Percentiles rank a stretch among this genome's conserved stretches.
phyloP scores from a whole-genome alignment of 768 basidiomycete species.

The Leccinum olivaceopallidum region DNA sequence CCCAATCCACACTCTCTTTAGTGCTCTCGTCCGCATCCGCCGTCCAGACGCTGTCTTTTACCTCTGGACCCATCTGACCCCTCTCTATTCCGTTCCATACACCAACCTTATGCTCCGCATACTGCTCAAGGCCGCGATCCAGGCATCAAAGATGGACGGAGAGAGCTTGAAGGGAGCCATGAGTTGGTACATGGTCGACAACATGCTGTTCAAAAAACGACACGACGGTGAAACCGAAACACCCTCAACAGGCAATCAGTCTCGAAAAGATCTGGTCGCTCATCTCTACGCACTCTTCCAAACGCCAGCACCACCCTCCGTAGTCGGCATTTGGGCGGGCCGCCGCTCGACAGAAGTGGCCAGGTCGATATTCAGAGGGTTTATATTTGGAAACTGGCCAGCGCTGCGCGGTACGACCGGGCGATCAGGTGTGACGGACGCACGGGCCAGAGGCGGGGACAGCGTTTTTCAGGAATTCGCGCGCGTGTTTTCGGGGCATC shows the following conservation, averaged over 20 bases:
- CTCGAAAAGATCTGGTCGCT: constrained; percentile 12
- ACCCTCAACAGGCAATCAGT: neutral
- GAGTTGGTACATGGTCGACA: constrained; percentile 28
- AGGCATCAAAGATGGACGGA: constrained; percentile 51
- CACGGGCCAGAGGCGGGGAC: constrained; percentile 15
- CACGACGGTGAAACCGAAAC: constrained; percentile 3
- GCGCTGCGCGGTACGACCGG: constrained; percentile 32
- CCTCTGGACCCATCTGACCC: constrained; percentile 66
- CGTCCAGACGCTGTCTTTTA: constrained; percentile 65
- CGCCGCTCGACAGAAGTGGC: constrained; percentile 49
- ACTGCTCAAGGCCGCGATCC: constrained; percentile 60
- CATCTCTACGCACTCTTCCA: constrained; percentile 16
- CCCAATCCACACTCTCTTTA: constrained; percentile 47
- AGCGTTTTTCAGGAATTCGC: constrained; percentile 24
- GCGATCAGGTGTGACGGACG: constrained; percentile 26
- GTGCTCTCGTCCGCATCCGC: constrained; percentile 46
- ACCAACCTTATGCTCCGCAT: constrained; percentile 57
- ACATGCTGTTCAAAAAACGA: constrained; percentile 17
- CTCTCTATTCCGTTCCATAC: constrained; percentile 57
- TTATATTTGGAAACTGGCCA: constrained; percentile 60
- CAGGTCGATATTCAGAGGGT: constrained; percentile 52
- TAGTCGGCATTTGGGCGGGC: constrained; percentile 46
- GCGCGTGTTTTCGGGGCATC: constrained; percentile 13
- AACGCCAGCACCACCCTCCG: constrained; percentile 29
- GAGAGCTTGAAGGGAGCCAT: constrained; percentile 51